These are phyloP conservation scores for Nemania serpens DNA, from an alignment of 2,329 filamentous ascomycete species.

Conservation along the genomic window DNA sequence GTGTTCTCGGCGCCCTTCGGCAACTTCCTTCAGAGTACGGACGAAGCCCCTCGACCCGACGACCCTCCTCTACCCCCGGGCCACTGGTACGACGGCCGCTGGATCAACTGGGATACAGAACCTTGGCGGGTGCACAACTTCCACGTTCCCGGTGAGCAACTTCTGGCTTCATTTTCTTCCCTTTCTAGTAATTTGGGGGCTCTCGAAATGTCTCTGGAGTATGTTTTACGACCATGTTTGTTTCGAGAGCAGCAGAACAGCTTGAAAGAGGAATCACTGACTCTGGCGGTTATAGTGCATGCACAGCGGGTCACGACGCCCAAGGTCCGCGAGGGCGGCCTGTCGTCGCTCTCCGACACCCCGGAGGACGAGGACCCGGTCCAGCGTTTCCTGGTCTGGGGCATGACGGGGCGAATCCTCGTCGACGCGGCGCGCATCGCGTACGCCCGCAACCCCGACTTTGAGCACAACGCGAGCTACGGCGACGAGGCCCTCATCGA, in stretches of 20 bases:
- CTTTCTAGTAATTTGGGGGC: too few species aligned
- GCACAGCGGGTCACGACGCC: slow-evolving; percentile 72
- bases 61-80: slow-evolving; percentile 52
- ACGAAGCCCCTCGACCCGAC: slow-evolving; percentile 53
- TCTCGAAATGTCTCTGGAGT: too few species aligned
- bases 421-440: slow-evolving; percentile 87
- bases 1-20: slow-evolving; percentile 90
- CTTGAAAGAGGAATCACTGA: too few species aligned
- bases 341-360: slow-evolving; percentile 32
- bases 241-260: too few species aligned
- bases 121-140: slow-evolving; percentile 93
- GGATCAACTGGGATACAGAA: slow-evolving; percentile 77
- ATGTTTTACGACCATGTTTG: too few species aligned
- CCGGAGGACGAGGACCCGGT: slow-evolving; percentile 48
- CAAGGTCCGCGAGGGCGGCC: slow-evolving; percentile 34
- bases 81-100: slow-evolving; percentile 83
- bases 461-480: slow-evolving; percentile 67
- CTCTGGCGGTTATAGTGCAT: slow-evolving; percentile 49
- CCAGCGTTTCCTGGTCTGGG: slow-evolving; percentile 82
- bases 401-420: slow-evolving; percentile 90
- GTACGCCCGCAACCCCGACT: slow-evolving; percentile 81
- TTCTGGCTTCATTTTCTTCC: too few species aligned
- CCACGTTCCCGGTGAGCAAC: slow-evolving; percentile 65
- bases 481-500: slow-evolving; percentile 60
- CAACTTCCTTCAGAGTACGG: slow-evolving; percentile 71